Evolutionary conservation across 176 grass and related monocot species (phyloP).

Genomic region (Aegilops tauschii): DNA sequence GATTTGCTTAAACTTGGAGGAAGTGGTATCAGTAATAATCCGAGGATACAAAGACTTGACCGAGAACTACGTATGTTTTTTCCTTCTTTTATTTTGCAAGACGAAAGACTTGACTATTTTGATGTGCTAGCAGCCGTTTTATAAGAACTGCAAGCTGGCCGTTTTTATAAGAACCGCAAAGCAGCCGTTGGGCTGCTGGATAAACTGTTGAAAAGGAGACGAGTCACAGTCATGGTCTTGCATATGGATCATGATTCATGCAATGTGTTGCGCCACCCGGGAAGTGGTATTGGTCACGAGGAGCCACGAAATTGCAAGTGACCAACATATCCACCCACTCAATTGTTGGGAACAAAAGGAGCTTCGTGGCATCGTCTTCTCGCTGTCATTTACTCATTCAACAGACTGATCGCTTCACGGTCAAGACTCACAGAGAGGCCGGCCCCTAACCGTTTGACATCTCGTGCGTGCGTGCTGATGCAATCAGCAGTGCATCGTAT

Average conservation of each 20-base stretch:
- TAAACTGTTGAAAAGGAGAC: neutral
- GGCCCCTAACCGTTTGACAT: neutral
- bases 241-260: neutral
- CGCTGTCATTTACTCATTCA: neutral
- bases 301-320: neutral
- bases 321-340: neutral
- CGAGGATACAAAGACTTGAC: no score
- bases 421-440: slow-evolving; percentile 6
- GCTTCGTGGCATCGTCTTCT: no score
- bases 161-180: no score
- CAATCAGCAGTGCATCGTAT: neutral
- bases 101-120: neutral
- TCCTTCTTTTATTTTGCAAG: neutral
- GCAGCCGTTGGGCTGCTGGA: neutral
- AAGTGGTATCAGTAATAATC: no score
- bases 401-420: slow-evolving; percentile 7
- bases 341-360: neutral
- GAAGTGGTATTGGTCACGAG: neutral
- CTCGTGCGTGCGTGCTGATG: neutral
- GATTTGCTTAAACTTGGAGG: no score
- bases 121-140: neutral
- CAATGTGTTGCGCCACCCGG: neutral
- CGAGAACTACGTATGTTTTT: neutral
- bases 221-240: neutral
- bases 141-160: no score